Evolutionary conservation across 148 eudicot genomes (phyloP), one percentile per base, ranked within the genome.

Genomic region (Cornus kousa): DNA sequence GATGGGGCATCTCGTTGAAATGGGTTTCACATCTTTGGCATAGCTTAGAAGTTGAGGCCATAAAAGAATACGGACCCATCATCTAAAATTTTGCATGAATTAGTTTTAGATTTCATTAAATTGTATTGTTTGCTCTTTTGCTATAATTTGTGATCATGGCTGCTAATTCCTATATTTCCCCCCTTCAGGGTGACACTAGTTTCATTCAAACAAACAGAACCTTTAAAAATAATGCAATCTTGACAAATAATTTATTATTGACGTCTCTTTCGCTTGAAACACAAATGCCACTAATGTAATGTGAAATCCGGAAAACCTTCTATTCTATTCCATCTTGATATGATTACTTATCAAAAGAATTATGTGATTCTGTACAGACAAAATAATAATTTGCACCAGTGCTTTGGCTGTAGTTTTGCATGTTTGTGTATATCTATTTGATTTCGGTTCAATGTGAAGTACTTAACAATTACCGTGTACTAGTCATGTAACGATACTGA

Each of bases 401-500:
- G 19, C 20, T 68, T 0, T 68, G 40, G 6, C 71, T 31, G 33
- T 24, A 14, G 32, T 14, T 14, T 3, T 67, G 70, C 14, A 40
- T 33, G 9, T 68, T n/a, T 9, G 16, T 17, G 33, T 65, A 17
- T 48, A 31, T 43, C 74, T 43, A 16, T 72, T 33, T 46, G n/a
- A 50, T 43, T 43, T 9, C 13, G 4, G 12, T 13, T 50, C 31
- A 19, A 13, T 19, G 59, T 5, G 20, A 17, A 28, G 3, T 28
- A 24, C 69, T 28, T 24, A 32, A 17, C 22, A 31, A 35, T 53
- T 53, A 28, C 32, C 37, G 5, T 17, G 1, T 57, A 31, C 76
- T 11, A 23, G 40, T 73, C 40, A 13, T 73, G 76, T 33, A 73
- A 65, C 9, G 24, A 60, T 73, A 57, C 77, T 33, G 68, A 59